Evolutionary conservation across 805 yeast genomes (phyloP).

Genomic region (Crinitomyces ghanaensis): DNA sequence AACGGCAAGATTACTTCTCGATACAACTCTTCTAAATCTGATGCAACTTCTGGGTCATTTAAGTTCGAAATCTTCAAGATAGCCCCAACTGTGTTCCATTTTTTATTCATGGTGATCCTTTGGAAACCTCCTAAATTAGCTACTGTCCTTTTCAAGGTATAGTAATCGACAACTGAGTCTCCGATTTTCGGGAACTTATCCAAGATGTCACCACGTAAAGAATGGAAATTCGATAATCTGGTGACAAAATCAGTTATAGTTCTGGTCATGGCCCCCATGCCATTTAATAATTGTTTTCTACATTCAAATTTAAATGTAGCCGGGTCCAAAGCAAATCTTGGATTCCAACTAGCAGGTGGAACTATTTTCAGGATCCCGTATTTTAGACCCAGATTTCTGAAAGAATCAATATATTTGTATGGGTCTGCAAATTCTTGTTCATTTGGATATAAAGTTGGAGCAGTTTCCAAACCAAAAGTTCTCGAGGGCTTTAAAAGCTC

Average conservation of each 20-base stretch:
- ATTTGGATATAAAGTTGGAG: constrained; percentile 51
- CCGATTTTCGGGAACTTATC: constrained; percentile 19
- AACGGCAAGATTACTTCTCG: constrained; percentile 17
- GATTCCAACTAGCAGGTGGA: constrained; percentile 45
- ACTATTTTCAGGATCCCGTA: constrained; percentile 69
- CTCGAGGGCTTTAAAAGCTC: constrained; percentile 15
- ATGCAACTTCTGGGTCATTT: constrained; percentile 7
- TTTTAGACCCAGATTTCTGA: constrained; percentile 38
- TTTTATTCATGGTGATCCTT: constrained; percentile 12
- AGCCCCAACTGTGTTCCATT: constrained; percentile 10
- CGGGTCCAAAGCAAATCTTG: constrained; percentile 24
- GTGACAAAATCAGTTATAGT: constrained; percentile 24
- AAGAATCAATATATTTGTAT: constrained; percentile 46
- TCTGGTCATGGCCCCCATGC: constrained; percentile 27
- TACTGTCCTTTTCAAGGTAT: constrained; percentile 21
- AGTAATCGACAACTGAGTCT: constrained; percentile 20
- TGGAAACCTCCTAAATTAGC: constrained; percentile 20
- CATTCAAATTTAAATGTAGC: constrained; percentile 25
- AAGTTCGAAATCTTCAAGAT: constrained; percentile 8
- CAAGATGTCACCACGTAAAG: constrained; percentile 13
- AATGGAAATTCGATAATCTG: constrained; percentile 25
- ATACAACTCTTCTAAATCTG: constrained; percentile 9
- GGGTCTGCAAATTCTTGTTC: constrained; percentile 52
- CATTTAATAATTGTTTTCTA: constrained; percentile 25
- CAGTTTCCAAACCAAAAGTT: constrained; percentile 29